Evolutionary conservation across 1,139 yeast genomes (phyloP).

Genomic region (Yarrowia galli): DNA sequence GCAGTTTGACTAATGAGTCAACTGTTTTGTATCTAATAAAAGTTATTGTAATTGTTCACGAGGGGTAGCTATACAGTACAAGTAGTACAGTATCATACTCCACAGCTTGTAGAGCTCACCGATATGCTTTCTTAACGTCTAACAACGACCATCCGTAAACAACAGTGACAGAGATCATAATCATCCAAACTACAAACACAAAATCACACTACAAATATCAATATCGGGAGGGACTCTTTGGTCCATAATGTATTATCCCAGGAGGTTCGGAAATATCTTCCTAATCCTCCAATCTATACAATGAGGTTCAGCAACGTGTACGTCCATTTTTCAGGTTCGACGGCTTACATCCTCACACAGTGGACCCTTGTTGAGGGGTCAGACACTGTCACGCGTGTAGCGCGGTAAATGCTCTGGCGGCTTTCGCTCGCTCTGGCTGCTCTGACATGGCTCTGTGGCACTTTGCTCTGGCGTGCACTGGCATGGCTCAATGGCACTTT

Average conservation of each 20-base stretch:
- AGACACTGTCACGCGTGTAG: constrained; percentile 2
- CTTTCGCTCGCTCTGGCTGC: constrained; percentile 7
- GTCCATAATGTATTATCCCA: constrained; percentile 27
- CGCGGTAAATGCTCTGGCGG: not conserved
- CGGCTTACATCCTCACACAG: constrained; percentile 30
- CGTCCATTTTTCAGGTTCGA: constrained; percentile 17
- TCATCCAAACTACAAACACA: not conserved
- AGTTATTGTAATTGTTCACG: too few relatives aligned
- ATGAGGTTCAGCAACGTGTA: constrained; percentile 18
- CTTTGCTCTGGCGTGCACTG: not conserved
- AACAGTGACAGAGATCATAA: too few relatives aligned
- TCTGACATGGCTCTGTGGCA: constrained; percentile 7
- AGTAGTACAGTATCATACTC: too few relatives aligned
- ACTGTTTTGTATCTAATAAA: too few relatives aligned
- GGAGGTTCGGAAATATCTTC: constrained; percentile 20
- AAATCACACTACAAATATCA: not conserved
- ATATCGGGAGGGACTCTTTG: constrained; percentile 29
- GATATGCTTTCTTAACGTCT: too few relatives aligned
- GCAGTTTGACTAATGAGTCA: not conserved
- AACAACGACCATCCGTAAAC: too few relatives aligned
- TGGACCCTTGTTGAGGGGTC: constrained; percentile 21
- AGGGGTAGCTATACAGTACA: too few relatives aligned
- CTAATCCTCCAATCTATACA: constrained; percentile 18
- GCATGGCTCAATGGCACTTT: constrained; percentile 3
- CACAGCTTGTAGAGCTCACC: too few relatives aligned